Conservation (phyloP, 2,329 filamentous ascomycete genomes). For the Pseudopithomyces maydicus region DNA sequence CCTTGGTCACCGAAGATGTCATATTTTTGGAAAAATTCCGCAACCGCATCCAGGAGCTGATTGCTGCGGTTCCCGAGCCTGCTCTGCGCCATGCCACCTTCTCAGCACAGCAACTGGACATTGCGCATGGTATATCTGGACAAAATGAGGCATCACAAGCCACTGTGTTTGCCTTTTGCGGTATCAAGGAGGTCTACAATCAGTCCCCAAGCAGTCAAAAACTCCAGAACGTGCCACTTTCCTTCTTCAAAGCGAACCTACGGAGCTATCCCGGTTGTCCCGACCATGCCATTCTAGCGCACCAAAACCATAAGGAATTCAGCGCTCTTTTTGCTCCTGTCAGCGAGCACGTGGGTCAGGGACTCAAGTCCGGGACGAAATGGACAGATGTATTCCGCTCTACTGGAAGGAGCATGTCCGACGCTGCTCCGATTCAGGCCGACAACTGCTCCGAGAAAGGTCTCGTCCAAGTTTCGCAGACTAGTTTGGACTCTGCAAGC, state of each 20-base stretch:
- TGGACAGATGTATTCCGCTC: constrained; percentile 22
- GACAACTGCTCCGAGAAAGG: constrained; percentile 40
- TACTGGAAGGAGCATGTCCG: constrained; percentile 13
- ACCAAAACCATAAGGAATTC: constrained; percentile 54
- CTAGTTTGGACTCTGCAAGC: constrained; percentile 6
- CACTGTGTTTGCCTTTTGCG: constrained; percentile 52
- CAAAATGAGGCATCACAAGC: constrained; percentile 35
- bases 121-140: constrained; percentile 27
- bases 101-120: constrained; percentile 46
- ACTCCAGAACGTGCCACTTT: constrained; percentile 46
- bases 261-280: constrained; percentile 51
- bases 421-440: constrained; percentile 17
- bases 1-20: constrained; percentile 22
- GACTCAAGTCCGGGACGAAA: constrained; percentile 11
- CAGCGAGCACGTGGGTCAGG: constrained; percentile 9
- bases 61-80: constrained; percentile 45
- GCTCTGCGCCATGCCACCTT: constrained; percentile 52
- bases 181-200: constrained; percentile 49
- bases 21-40: constrained; percentile 34
- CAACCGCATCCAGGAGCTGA: constrained; percentile 42
- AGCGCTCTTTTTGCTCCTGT: constrained; percentile 41
- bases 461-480: constrained; percentile 21
- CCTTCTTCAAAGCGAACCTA: constrained; percentile 53
- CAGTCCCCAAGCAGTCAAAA: constrained; percentile 35
- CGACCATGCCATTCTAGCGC: constrained; percentile 51